Conservation (phyloP, 495 filamentous ascomycete species). For the Aspergillus kassunensis region DNA sequence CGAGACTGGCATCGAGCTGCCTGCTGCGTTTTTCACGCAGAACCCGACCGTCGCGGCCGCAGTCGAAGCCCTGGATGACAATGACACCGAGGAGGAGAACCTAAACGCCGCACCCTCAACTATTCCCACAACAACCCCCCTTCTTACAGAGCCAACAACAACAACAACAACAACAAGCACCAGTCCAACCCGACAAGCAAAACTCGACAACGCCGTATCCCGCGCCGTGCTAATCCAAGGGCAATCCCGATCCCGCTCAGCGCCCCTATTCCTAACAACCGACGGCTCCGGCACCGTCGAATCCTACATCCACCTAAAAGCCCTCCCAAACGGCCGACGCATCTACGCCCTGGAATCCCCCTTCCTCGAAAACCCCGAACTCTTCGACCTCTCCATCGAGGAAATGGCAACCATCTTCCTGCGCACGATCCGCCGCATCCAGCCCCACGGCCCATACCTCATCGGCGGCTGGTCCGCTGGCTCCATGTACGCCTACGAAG, state of each 20-base stretch:
- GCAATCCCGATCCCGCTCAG: background rate
- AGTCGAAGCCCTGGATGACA: background rate
- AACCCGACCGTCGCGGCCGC: background rate
- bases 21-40: background rate
- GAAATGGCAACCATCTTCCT: slow-evolving; percentile 5
- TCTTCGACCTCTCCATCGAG: background rate
- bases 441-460: slow-evolving; percentile 10
- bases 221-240: slow-evolving; percentile 1
- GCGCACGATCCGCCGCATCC: slow-evolving; percentile 4
- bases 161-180: background rate
- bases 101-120: background rate
- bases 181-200: background rate
- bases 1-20: background rate
- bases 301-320: slow-evolving; percentile 1
- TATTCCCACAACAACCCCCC: background rate
- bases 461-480: slow-evolving; percentile 14
- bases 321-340: background rate
- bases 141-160: background rate
- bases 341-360: slow-evolving; percentile 12
- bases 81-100: background rate
- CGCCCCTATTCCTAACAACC: slow-evolving; percentile 7
- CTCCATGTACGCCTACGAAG: slow-evolving; percentile 7
- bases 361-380: background rate
- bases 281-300: slow-evolving; percentile 1
- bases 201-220: too few relatives aligned